These are phyloP conservation scores for Piper longum DNA, from an alignment of 164 flowering plant species.

Conservation along the genomic window DNA sequence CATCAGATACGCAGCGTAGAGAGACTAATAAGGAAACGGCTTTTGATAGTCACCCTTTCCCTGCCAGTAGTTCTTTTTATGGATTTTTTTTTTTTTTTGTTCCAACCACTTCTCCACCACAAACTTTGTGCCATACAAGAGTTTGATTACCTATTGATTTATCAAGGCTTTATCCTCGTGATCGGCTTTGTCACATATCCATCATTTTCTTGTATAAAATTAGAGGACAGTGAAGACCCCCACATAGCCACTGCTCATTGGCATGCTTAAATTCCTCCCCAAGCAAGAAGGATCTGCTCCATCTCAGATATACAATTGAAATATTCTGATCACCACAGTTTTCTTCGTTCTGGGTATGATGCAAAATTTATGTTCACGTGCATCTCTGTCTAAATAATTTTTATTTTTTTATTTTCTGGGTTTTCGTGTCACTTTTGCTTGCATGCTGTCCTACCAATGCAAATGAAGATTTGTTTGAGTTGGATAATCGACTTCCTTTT, in stretches of 20 bases:
- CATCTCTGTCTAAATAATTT: too few species aligned
- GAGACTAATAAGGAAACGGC: neutral
- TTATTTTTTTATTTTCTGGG: neutral
- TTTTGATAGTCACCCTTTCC: neutral
- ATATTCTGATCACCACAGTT: neutral
- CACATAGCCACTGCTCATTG: neutral
- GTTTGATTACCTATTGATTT: too few species aligned
- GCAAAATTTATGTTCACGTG: too few species aligned
- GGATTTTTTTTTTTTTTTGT: too few species aligned
- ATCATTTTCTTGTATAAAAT: neutral
- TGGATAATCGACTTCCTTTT: neutral
- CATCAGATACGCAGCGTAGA: neutral
- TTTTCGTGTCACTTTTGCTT: neutral
- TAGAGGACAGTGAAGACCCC: neutral
- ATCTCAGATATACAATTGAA: neutral
- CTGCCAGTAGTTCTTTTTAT: neutral
- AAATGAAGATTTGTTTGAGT: neutral
- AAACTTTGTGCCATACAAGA: neutral
- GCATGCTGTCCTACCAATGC: neutral
- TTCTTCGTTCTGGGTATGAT: neutral
- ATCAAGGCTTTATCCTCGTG: neutral
- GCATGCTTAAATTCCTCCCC: too few species aligned
- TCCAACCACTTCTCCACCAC: conserved; percentile 3
- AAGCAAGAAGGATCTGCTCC: too few species aligned
- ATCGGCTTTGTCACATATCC: neutral